phyloP scores from a whole-genome alignment of 805 yeast genomes.

The Sungouiozyma intestinalis region DNA sequence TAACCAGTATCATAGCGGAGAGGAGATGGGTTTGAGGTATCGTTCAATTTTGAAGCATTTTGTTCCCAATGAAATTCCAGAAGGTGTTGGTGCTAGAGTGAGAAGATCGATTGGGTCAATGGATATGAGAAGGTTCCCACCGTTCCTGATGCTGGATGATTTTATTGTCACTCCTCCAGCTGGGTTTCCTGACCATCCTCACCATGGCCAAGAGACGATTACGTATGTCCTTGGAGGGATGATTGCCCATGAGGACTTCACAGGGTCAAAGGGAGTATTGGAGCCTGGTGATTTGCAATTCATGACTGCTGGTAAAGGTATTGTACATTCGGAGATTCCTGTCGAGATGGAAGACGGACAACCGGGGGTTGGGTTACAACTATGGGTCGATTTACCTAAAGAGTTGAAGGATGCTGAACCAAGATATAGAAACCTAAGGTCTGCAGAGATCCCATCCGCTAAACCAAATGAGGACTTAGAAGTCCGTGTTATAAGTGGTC shows the following conservation, averaged over 20 bases:
- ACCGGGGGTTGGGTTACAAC: slow-evolving; percentile 60
- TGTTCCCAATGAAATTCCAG: slow-evolving; percentile 59
- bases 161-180: slow-evolving; percentile 52
- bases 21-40: neutral
- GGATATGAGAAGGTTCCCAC: slow-evolving; percentile 63
- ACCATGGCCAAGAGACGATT: slow-evolving; percentile 75
- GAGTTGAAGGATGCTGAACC: slow-evolving; percentile 54
- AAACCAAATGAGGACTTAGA: slow-evolving; percentile 52
- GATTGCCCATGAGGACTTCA: slow-evolving; percentile 76
- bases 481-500: slow-evolving; percentile 60
- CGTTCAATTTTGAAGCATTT: slow-evolving; percentile 43
- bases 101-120: slow-evolving; percentile 69
- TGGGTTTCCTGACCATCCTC: slow-evolving; percentile 82
- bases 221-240: slow-evolving; percentile 56
- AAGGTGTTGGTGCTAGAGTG: slow-evolving; percentile 84
- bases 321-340: slow-evolving; percentile 83
- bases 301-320: slow-evolving; percentile 89
- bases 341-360: slow-evolving; percentile 39
- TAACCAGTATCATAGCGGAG: neutral
- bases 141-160: slow-evolving; percentile 75
- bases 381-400: slow-evolving; percentile 80
- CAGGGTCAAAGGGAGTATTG: slow-evolving; percentile 70
- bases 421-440: slow-evolving; percentile 65
- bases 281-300: slow-evolving; percentile 81
- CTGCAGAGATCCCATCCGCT: slow-evolving; percentile 60